Conservation (phyloP, 169 alveolate genomes). For the Hepatocystis sp. region DNA sequence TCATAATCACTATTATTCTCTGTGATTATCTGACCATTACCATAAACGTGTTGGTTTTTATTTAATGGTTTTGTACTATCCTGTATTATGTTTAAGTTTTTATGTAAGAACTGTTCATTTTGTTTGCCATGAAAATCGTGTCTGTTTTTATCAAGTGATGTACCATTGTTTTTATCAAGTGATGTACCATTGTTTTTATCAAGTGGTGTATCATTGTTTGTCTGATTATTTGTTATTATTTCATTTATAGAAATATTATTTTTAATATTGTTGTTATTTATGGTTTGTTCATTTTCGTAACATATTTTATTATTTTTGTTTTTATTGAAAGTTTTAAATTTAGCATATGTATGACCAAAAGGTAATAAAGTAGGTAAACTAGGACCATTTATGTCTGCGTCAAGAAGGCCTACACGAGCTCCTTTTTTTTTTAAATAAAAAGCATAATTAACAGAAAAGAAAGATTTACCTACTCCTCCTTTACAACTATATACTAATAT, state of each 20-base stretch:
- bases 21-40: too few relatives aligned
- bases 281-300: slow-evolving; percentile 12
- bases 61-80: too few relatives aligned
- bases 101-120: too few relatives aligned
- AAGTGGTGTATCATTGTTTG: too few relatives aligned
- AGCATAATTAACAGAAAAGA: slow-evolving; percentile 91
- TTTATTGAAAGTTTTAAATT: slow-evolving; percentile 46
- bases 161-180: too few relatives aligned
- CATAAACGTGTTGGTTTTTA: too few relatives aligned
- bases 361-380: slow-evolving; percentile 94
- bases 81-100: too few relatives aligned
- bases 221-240: too few relatives aligned
- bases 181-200: too few relatives aligned
- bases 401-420: slow-evolving; percentile 94
- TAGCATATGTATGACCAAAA: slow-evolving; percentile 77
- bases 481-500: slow-evolving; percentile 96
- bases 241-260: slow-evolving; percentile 1
- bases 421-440: slow-evolving; percentile 89
- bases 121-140: too few relatives aligned
- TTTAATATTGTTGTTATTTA: not conserved
- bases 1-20: too few relatives aligned
- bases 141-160: too few relatives aligned
- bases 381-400: slow-evolving; percentile 98
- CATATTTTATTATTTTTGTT: slow-evolving; percentile 26
- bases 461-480: slow-evolving; percentile 99